A percentile compares a stretch with the other conserved stretches of the same genome.
Evolutionary conservation across 2,329 filamentous ascomycete species (phyloP).

Genomic region (Plenodomus lindquistii): DNA sequence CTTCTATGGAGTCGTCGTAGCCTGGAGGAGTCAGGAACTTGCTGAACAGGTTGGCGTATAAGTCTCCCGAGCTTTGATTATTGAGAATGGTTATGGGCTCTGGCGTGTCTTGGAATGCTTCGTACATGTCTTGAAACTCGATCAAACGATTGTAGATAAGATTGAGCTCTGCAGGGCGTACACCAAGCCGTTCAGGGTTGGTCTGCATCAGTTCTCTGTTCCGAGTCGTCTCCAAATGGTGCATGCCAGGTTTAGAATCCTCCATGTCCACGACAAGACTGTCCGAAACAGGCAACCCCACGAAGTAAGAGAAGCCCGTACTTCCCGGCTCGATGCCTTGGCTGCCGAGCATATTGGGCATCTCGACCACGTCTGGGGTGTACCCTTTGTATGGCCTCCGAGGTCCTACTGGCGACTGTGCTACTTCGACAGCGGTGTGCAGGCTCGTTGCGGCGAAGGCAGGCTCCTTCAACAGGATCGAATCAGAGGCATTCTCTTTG

Average conservation of each 20-base stretch:
- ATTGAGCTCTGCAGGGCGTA: conserved; percentile 37
- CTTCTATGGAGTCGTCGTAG: conserved; percentile 50
- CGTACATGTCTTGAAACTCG: conserved; percentile 57
- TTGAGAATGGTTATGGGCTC: conserved; percentile 57
- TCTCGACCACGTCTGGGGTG: conserved; percentile 50
- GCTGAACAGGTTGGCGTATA: conserved; percentile 50
- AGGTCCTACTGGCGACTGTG: conserved; percentile 15
- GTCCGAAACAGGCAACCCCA: conserved; percentile 68
- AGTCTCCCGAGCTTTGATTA: conserved; percentile 57
- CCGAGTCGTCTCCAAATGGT: conserved; percentile 39
- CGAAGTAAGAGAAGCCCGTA: conserved; percentile 68
- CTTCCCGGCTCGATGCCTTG: conserved; percentile 73
- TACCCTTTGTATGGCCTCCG: conserved; percentile 31
- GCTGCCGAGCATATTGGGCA: conserved; percentile 73
- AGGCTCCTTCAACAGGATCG: conserved; percentile 32
- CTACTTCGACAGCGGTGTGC: conserved; percentile 20
- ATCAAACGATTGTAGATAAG: conserved; percentile 42
- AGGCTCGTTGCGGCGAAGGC: conserved; percentile 44
- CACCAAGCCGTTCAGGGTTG: conserved; percentile 44
- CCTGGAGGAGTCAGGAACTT: conserved; percentile 48
- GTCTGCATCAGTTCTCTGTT: conserved; percentile 50
- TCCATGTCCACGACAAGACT: conserved; percentile 61
- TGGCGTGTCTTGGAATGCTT: conserved; percentile 57
- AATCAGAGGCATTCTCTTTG: conserved; percentile 66
- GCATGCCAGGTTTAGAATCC: conserved; percentile 45